Base-by-base conservation (phyloP, 495 filamentous ascomycete species). In the Pyronema omphalodes region DNA sequence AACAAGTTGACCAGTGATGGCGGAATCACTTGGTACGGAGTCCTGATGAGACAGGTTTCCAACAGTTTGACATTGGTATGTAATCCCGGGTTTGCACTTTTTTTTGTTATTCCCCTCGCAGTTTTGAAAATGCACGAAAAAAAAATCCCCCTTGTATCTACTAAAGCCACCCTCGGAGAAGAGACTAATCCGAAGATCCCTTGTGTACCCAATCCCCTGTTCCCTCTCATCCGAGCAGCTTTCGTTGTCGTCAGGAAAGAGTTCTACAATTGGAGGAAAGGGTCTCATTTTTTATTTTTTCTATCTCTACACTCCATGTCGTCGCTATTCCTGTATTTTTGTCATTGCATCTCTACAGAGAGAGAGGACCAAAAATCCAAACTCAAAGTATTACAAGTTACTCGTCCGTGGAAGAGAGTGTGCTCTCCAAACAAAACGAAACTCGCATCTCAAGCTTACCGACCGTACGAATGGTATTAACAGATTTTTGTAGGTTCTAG, bases 11-110 rank as follows among this genome's bases (percentile, higher is more conserved):
- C 74, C 56, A 67, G 68, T 60, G 70, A 70, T 64, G 66, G 68
- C 50, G 71, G 72, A 58, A 62, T 75, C 62, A 74, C 71, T 65
- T 59, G 68, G 64, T 75, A 70, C 69, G 74, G 73, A 59, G 74
- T 77, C 60, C 68, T 77, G 60, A 41, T 76, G 57, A 73, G 74
- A 56, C 74, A 77, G 57, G 70, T 76, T 17, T 74, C 72, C 52
- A 76, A 76, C 61, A 76, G 66, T 53, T 66, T 68, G 51, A 68
- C 67, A 6, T 66, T 68, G 59, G 66, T 68, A 58, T 49, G 62
- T 57, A 54, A 44, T 50, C 43, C 37, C 47, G 44, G 11, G 7
- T 39, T 57, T 57, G 29, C 47, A 41, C 43, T 23, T 44, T 61
- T 44, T 61, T 58, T 55, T 39, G 8, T 53, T 61, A 44, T 9